phyloP scores from a whole-genome alignment of 306 rosid species.

The Sicyos baderoa region DNA sequence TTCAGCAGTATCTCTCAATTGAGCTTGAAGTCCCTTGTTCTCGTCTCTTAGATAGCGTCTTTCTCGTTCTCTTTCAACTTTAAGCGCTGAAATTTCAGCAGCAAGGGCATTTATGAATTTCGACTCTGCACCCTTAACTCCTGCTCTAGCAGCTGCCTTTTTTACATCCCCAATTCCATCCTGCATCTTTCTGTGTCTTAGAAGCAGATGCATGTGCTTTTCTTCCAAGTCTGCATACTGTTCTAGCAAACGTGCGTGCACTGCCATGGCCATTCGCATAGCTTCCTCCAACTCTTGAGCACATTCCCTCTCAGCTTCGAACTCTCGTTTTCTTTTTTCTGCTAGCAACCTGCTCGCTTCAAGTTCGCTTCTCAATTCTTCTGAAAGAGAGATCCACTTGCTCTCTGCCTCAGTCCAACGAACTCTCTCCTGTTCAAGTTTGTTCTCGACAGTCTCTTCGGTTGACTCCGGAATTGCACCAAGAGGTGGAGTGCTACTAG shows the following conservation, averaged over 20 bases:
- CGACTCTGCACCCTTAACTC: constrained; percentile 85
- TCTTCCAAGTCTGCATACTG: constrained; percentile 98
- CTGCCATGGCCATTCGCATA: constrained; percentile 74
- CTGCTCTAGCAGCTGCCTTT: constrained; percentile 91
- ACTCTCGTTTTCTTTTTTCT: constrained; percentile 55
- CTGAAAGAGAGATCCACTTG: constrained; percentile 84
- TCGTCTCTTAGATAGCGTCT: constrained; percentile 70
- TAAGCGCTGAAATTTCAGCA: constrained; percentile 80
- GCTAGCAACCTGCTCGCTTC: constrained; percentile 59
- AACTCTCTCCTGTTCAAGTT: constrained; percentile 68
- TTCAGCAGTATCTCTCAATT: constrained; percentile 91
- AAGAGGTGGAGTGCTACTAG: constrained; percentile 42
- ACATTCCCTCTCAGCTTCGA: constrained; percentile 79
- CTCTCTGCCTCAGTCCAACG: constrained; percentile 87
- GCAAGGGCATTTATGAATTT: constrained; percentile 94
- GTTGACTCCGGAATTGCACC: constrained; percentile 41
- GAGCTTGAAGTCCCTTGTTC: constrained; percentile 90
- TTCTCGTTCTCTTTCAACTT: constrained; percentile 79
- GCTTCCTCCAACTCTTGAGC: constrained; percentile 84
- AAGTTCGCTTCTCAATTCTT: constrained; percentile 81
- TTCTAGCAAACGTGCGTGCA: constrained; percentile 82
- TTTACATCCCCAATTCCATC: constrained; percentile 90
- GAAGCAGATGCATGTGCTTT: constrained; percentile 74
- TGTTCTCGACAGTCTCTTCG: constrained; percentile 38
- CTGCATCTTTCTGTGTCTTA: constrained; percentile 74